phyloP scores from a whole-genome alignment of 2,329 filamentous ascomycete genomes.

The Hypoxylon sp. region DNA sequence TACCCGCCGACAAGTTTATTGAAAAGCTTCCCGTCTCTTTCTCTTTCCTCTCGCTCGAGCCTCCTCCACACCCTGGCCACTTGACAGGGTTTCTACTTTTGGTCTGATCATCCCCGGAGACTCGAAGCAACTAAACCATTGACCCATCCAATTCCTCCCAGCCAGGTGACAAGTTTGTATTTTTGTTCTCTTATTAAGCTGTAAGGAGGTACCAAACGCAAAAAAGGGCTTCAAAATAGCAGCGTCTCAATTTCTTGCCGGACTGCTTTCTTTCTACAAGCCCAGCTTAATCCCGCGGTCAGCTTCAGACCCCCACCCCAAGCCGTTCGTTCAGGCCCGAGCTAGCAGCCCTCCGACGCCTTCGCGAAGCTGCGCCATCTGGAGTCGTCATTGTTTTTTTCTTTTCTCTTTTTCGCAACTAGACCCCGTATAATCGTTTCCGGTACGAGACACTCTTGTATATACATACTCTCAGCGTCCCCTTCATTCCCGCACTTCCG shows the following conservation, averaged over 20 bases:
- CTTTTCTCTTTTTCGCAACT: not conserved
- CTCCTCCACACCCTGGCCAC: slow-evolving; percentile 31
- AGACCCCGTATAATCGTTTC: slow-evolving; percentile 20
- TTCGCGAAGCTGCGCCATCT: slow-evolving; percentile 30
- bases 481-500: slow-evolving; percentile 15
- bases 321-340: slow-evolving; percentile 34
- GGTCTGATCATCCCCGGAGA: slow-evolving; percentile 41
- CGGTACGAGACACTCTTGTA: slow-evolving; percentile 13
- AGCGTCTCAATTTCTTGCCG: slow-evolving; percentile 7
- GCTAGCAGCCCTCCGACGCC: slow-evolving; percentile 24
- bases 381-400: slow-evolving; percentile 24
- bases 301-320: slow-evolving; percentile 32
- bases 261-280: slow-evolving; percentile 21
- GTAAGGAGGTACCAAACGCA: slow-evolving; percentile 19
- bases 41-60: slow-evolving; percentile 37
- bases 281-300: slow-evolving; percentile 25
- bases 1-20: slow-evolving; percentile 32
- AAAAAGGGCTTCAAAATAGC: slow-evolving; percentile 24
- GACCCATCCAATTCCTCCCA: slow-evolving; percentile 27
- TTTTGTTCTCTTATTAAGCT: slow-evolving; percentile 22
- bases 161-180: slow-evolving; percentile 20
- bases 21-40: slow-evolving; percentile 27
- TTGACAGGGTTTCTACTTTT: slow-evolving; percentile 37
- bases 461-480: slow-evolving; percentile 23
- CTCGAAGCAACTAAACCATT: slow-evolving; percentile 40